Evolutionary conservation across 192 early-diverging fungal species (phyloP).

Genomic region (Glomus cerebriforme): DNA sequence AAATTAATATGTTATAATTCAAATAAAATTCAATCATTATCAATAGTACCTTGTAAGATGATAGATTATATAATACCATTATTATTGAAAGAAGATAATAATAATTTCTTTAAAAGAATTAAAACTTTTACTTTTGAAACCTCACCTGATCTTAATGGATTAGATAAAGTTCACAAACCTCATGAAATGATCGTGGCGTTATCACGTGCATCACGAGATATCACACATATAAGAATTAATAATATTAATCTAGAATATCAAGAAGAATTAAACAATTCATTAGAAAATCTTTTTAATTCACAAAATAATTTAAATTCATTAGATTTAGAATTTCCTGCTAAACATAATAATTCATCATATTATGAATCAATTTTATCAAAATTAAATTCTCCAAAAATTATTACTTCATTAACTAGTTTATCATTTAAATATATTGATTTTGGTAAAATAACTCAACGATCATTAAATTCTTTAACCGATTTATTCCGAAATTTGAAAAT

Average conservation of each 20-base stretch:
- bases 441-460: not conserved
- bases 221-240: not conserved
- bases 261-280: not conserved
- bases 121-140: not conserved
- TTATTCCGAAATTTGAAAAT: not conserved
- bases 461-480: not conserved
- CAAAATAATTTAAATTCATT: not conserved
- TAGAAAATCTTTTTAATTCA: not conserved
- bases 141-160: too few species aligned
- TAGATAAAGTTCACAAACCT: not conserved
- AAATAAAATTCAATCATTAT: not conserved
- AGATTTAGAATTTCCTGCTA: not conserved
- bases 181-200: not conserved
- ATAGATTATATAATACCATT: not conserved
- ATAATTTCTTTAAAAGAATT: not conserved
- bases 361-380: not conserved
- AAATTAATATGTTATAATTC: not conserved
- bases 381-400: not conserved
- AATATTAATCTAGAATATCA: not conserved
- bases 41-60: not conserved
- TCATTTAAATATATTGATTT: not conserved
- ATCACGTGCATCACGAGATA: not conserved
- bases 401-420: not conserved
- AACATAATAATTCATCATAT: not conserved
- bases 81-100: not conserved